phyloP scores from a whole-genome alignment of 2,329 filamentous ascomycete species.

The Hypoxylon sp. region DNA sequence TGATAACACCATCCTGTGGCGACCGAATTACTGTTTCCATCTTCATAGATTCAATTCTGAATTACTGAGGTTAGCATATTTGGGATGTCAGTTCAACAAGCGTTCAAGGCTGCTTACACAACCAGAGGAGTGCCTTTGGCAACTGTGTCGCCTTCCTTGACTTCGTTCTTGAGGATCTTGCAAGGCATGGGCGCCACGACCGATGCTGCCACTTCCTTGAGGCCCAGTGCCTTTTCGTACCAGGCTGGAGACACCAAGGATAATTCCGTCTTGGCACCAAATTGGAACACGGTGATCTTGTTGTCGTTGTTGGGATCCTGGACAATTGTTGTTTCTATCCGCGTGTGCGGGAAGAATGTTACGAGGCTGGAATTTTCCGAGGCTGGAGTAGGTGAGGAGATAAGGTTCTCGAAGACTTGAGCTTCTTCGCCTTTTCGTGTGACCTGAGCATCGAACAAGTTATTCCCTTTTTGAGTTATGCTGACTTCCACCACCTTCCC shows the following conservation, averaged over 20 bases:
- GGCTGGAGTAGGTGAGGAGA: constrained; percentile 53
- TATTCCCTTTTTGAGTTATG: constrained; percentile 61
- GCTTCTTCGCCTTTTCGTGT: constrained; percentile 56
- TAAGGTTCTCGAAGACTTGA: constrained; percentile 59
- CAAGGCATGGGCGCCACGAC: constrained; percentile 97
- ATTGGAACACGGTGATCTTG: constrained; percentile 82
- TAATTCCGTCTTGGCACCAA: constrained; percentile 70
- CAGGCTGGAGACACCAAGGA: constrained; percentile 74
- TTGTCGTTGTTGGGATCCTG: constrained; percentile 62
- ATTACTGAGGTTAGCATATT: constrained; percentile 27
- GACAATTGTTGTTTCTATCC: constrained; percentile 83
- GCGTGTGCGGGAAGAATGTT: constrained; percentile 84
- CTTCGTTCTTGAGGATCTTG: constrained; percentile 92
- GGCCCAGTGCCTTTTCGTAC: constrained; percentile 87
- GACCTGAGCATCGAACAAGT: constrained; percentile 61
- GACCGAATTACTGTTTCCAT: constrained; percentile 88
- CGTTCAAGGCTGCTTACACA: constrained; percentile 67
- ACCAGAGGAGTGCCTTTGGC: constrained; percentile 88
- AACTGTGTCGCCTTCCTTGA: constrained; percentile 82
- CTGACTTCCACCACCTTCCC: constrained; percentile 69
- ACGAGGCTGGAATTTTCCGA: constrained; percentile 61
- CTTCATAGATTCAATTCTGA: constrained; percentile 86
- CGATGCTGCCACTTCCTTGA: constrained; percentile 83
- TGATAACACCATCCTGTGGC: constrained; percentile 77
- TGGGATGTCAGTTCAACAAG: background rate